These are phyloP conservation scores for Xylaria acuta DNA, from an alignment of 495 filamentous ascomycete species.

Conservation along the genomic window DNA sequence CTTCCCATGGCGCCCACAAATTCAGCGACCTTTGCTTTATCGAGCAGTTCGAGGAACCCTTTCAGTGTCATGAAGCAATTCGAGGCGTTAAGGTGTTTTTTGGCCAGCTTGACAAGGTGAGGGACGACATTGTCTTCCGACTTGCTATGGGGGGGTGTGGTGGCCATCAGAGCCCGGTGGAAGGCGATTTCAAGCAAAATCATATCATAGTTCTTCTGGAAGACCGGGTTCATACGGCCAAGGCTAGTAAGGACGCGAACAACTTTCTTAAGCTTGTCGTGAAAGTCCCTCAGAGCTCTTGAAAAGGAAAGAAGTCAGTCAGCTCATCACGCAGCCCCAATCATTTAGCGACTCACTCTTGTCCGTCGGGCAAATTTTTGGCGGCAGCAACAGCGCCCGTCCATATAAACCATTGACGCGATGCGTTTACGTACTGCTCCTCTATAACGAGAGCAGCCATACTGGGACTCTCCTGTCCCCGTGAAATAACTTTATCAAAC, in stretches of 20 bases:
- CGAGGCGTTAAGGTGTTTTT: slow-evolving; percentile 42
- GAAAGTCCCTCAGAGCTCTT: slow-evolving; percentile 5
- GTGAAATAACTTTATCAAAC: slow-evolving; percentile 27
- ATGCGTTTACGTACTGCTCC: background rate
- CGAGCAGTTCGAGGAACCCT: slow-evolving; percentile 39
- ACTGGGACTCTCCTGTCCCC: background rate
- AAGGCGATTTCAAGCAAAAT: slow-evolving; percentile 1
- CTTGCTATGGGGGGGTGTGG: background rate
- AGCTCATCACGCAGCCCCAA: background rate
- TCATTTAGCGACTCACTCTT: slow-evolving; percentile 37
- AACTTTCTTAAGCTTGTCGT: slow-evolving; percentile 12
- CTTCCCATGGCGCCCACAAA: background rate
- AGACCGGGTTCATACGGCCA: background rate
- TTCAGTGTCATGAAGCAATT: slow-evolving; percentile 47
- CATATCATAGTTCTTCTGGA: slow-evolving; percentile 22
- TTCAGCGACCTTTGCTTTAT: slow-evolving; percentile 31
- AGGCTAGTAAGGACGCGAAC: background rate
- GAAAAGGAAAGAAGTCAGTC: background rate
- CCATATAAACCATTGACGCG: slow-evolving; percentile 45
- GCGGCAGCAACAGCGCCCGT: slow-evolving; percentile 40
- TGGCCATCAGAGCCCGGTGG: background rate
- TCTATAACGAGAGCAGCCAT: background rate
- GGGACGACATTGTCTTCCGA: background rate
- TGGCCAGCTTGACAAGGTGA: slow-evolving; percentile 41
- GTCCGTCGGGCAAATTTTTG: slow-evolving; percentile 34